These are phyloP conservation scores for Botrytis byssoidea DNA, from an alignment of 2,329 filamentous ascomycete species.

Conservation along the genomic window DNA sequence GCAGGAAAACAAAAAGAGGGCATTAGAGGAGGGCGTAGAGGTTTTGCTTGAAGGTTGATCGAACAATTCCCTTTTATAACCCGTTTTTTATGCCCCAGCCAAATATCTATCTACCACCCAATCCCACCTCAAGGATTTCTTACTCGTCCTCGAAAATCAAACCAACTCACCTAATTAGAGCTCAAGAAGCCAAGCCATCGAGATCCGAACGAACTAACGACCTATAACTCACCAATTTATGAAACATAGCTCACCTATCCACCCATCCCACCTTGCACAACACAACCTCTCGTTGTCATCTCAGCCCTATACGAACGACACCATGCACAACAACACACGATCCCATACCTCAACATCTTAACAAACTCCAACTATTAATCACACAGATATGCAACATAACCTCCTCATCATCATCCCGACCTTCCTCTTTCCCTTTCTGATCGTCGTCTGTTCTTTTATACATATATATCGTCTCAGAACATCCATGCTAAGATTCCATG, in stretches of 20 bases:
- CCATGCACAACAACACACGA: not conserved
- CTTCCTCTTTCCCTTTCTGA: not conserved
- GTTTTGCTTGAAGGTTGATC: conserved; percentile 31
- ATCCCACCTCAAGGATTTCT: not conserved
- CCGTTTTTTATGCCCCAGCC: not conserved
- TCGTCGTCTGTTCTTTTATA: not conserved
- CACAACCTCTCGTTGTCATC: not conserved
- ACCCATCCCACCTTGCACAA: not conserved
- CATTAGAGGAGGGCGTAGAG: conserved; percentile 39
- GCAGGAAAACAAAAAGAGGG: conserved; percentile 56
- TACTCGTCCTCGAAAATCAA: not conserved
- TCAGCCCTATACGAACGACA: not conserved
- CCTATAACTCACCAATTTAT: not conserved
- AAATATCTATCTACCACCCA: not conserved
- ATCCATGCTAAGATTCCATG: not conserved
- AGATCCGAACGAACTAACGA: not conserved
- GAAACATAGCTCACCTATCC: not conserved
- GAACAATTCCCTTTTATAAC: not conserved
- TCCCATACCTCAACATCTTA: not conserved
- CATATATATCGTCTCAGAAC: not conserved
- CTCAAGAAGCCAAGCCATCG: not conserved
- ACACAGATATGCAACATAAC: not conserved
- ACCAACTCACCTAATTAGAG: not conserved
- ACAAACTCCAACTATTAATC: not conserved
- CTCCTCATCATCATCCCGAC: not conserved